Evolutionary conservation across 192 early-diverging fungal genomes (phyloP).

Genomic region (Coemansia sp.): DNA sequence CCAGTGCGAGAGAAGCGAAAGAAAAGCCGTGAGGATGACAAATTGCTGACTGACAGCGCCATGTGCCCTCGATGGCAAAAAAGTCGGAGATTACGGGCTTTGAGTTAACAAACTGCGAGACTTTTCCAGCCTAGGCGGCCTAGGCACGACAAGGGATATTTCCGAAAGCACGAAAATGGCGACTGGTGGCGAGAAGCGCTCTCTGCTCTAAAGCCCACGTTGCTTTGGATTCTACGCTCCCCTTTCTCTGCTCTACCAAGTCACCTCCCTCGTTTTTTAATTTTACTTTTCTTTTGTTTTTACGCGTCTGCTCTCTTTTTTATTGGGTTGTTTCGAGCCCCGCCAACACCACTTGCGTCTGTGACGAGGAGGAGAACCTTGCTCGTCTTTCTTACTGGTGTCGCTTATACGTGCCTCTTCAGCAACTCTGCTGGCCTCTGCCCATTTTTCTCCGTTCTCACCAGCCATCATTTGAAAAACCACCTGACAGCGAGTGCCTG

Average conservation of each 20-base stretch:
- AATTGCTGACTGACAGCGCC: not conserved
- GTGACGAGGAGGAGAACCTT: not conserved
- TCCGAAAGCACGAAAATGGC: not conserved
- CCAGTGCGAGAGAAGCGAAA: not conserved
- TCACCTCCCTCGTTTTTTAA: not conserved
- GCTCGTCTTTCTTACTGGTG: too few relatives aligned
- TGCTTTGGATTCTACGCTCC: slow-evolving; percentile 1
- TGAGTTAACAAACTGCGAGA: not conserved
- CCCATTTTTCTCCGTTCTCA: not conserved
- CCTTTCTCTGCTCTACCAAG: not conserved
- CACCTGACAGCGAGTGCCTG: slow-evolving; percentile 2
- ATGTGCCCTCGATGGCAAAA: not conserved
- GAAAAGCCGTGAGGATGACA: not conserved
- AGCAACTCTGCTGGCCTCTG: too few relatives aligned
- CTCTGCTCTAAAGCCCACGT: not conserved
- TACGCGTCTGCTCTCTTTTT: not conserved
- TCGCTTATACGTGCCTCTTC: too few relatives aligned
- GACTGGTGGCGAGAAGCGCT: not conserved
- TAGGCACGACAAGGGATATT: not conserved
- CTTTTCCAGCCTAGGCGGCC: too few relatives aligned
- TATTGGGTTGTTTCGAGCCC: not conserved
- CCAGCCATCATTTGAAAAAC: not conserved
- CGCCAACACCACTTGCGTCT: not conserved
- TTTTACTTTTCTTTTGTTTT: not conserved
- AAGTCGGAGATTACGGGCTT: not conserved